phyloP scores from a whole-genome alignment of 768 basidiomycete genomes.

The Kwoniella mangroviensis region DNA sequence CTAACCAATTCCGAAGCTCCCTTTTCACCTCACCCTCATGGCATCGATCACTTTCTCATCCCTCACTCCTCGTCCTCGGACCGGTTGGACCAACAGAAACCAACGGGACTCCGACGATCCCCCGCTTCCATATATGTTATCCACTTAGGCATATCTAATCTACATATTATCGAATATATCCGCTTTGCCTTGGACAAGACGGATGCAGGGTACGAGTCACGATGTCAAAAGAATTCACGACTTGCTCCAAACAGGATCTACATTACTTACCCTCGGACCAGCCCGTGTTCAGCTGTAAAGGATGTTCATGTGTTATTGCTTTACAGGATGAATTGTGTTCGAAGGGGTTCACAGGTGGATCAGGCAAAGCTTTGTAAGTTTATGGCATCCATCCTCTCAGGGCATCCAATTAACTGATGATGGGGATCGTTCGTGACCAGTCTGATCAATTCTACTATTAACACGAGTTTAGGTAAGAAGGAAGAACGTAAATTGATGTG shows the following conservation, averaged over 20 bases:
- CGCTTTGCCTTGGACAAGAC: background rate
- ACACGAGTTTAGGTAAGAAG: slow-evolving; percentile 50
- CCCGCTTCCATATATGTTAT: background rate
- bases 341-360: slow-evolving; percentile 54
- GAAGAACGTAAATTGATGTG: slow-evolving; percentile 54
- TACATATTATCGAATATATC: background rate
- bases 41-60: background rate
- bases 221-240: background rate
- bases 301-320: slow-evolving; percentile 44
- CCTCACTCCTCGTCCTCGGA: background rate
- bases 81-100: background rate
- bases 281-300: slow-evolving; percentile 42
- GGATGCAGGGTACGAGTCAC: background rate
- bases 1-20: slow-evolving; percentile 7
- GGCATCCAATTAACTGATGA: background rate
- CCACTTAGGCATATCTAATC: background rate
- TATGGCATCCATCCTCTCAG: background rate
- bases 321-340: slow-evolving; percentile 57
- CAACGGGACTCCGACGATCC: slow-evolving; percentile 9
- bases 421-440: slow-evolving; percentile 22
- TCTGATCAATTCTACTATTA: slow-evolving; percentile 57
- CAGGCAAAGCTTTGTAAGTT: slow-evolving; percentile 54
- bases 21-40: background rate
- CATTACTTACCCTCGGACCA: slow-evolving; percentile 44
- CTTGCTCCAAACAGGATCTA: slow-evolving; percentile 16